phyloP scores from a whole-genome alignment of 2,329 filamentous ascomycete species.

The Leptographium lundbergii region DNA sequence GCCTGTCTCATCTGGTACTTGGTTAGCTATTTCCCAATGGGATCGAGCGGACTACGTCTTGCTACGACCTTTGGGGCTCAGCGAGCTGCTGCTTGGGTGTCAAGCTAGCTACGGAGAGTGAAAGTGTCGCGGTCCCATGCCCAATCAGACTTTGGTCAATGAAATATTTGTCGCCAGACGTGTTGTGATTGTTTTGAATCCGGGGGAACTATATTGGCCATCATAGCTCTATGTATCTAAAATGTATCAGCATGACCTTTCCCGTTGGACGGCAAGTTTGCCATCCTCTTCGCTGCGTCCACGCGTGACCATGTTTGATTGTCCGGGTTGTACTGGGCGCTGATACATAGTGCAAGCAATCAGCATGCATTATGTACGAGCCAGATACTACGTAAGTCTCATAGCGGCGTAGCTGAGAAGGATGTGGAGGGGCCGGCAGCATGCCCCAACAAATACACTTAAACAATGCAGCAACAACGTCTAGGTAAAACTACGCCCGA shows the following conservation, averaged over 20 bases:
- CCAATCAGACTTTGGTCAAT: neutral
- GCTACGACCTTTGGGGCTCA: constrained; percentile 77
- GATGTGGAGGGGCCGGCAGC: neutral
- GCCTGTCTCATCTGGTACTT: constrained; percentile 83
- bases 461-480: neutral
- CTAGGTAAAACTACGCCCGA: neutral
- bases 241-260: no score
- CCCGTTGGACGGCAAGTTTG: no score
- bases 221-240: no score
- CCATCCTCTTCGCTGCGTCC: no score
- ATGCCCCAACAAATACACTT: neutral
- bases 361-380: no score
- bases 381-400: no score
- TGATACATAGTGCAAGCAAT: no score
- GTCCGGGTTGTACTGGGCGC: no score
- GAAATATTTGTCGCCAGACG: neutral
- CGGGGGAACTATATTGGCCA: no score
- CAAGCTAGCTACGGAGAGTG: constrained; percentile 35
- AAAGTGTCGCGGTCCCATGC: neutral
- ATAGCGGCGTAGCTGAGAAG: no score
- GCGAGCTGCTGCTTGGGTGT: constrained; percentile 80
- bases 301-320: no score
- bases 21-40: constrained; percentile 97
- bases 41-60: constrained; percentile 72
- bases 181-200: neutral